These are phyloP conservation scores for Mucor velutinosus DNA, from an alignment of 371 early-diverging fungal species.

Conservation along the genomic window DNA sequence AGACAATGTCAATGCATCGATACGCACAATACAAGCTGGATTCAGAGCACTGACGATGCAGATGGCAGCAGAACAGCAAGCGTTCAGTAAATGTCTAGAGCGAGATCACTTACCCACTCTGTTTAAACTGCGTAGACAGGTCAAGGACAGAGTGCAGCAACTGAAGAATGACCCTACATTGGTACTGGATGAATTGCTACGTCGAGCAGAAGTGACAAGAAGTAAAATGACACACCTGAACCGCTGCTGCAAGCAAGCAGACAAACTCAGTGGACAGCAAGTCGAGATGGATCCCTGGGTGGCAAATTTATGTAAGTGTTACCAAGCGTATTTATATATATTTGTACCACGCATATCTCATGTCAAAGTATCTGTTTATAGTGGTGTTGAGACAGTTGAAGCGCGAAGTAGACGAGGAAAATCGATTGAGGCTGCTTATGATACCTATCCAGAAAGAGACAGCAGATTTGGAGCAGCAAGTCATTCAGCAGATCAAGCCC, in stretches of 20 bases:
- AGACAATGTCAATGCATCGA: conserved; percentile 14
- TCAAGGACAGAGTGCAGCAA: conserved; percentile 36
- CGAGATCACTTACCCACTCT: conserved; percentile 28
- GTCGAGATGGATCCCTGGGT: conserved; percentile 46
- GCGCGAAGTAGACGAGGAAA: conserved; percentile 47
- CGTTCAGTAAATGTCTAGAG: conserved; percentile 27
- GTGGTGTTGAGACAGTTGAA: conserved; percentile 47
- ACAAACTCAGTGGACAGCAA: conserved; percentile 15
- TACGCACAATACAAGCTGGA: conserved; percentile 28
- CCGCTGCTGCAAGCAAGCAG: conserved; percentile 36
- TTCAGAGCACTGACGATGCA: conserved; percentile 30
- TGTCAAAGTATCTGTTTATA: background rate
- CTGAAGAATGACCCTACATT: conserved; percentile 31
- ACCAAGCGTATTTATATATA: no score
- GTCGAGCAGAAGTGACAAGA: conserved; percentile 39
- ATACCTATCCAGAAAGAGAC: conserved; percentile 39
- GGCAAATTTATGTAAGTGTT: conserved; percentile 40
- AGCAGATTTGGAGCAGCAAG: conserved; percentile 26
- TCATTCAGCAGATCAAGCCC: conserved; percentile 24
- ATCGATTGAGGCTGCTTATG: conserved; percentile 39
- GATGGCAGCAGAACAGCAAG: conserved; percentile 34
- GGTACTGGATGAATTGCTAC: conserved; percentile 37
- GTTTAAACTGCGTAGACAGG: conserved; percentile 29
- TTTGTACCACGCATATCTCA: background rate
- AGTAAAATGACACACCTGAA: conserved; percentile 35